Evolutionary conservation across 2,329 filamentous ascomycete species (phyloP).

Genomic region (Ophiocordyceps sinensis): DNA sequence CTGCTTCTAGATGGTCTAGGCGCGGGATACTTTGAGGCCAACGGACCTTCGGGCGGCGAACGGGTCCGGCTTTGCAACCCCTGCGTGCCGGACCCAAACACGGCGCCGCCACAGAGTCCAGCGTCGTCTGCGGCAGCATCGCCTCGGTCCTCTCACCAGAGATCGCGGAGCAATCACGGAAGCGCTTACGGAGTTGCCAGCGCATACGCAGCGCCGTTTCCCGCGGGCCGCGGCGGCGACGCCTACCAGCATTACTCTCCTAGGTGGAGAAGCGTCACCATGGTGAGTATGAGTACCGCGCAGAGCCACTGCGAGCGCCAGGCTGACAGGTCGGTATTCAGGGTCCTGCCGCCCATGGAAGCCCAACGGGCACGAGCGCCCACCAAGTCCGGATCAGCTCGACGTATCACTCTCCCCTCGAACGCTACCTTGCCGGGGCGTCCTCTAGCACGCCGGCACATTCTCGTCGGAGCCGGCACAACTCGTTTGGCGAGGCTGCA

Average conservation of each 20-base stretch:
- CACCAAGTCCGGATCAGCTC: slow-evolving; percentile 12
- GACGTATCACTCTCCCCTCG: slow-evolving; percentile 20
- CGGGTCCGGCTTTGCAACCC: slow-evolving; percentile 46
- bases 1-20: slow-evolving; percentile 23
- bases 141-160: slow-evolving; percentile 23
- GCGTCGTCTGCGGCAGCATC: slow-evolving; percentile 15
- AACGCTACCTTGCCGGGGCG: slow-evolving; percentile 23
- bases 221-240: slow-evolving; percentile 17
- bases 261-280: slow-evolving; percentile 30
- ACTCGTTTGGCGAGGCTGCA: slow-evolving; percentile 13
- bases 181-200: slow-evolving; percentile 15
- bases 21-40: slow-evolving; percentile 27
- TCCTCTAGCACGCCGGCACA: slow-evolving; percentile 17
- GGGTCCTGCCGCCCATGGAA: slow-evolving; percentile 1
- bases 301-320: neutral
- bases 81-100: slow-evolving; percentile 48
- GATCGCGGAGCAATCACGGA: slow-evolving; percentile 30
- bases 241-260: slow-evolving; percentile 18
- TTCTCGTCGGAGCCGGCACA: slow-evolving; percentile 16
- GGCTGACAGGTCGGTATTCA: slow-evolving; percentile 2
- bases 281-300: slow-evolving; percentile 21
- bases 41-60: slow-evolving; percentile 36
- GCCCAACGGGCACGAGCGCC: slow-evolving; percentile 8
- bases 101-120: slow-evolving; percentile 34
- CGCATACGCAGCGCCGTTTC: slow-evolving; percentile 23